Evolutionary conservation across 805 yeast genomes (phyloP), one percentile per base, ranked within the genome.

Genomic region (Candida dendrica): DNA sequence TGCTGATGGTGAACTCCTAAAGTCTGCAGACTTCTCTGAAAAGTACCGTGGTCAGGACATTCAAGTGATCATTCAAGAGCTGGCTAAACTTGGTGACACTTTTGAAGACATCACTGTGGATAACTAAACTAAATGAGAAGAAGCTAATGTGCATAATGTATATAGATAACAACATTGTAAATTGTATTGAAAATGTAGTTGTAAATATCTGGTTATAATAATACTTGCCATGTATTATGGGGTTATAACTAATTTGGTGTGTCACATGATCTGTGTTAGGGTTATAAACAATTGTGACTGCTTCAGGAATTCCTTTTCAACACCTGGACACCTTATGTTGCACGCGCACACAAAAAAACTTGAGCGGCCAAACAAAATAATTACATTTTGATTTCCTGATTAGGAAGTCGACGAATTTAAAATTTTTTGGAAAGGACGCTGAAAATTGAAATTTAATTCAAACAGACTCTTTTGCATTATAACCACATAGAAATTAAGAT

Each of bases 11-110:
- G 71, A 69, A 39, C 60, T 60, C 1, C 47, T 79, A 10, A 61
- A 66, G 14, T 75, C 71, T 58, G 71, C 65, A 38, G 60, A 68
- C 38, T 84, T 81, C 72, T 71, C 64, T 63, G 72, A 50, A 68
- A 62, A 42, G 57, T 69, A 49, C 53, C 73, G 29, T 17, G 17
- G 15, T n/a, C 13, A n/a, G 10, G 10, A 13, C 20, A 67, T 71
- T 37, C 69, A 65, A 39, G 76, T 77, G 45, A 58, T 84, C 29
- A 63, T 81, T 34, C 56, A 63, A 34, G 66, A 69, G 50, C 69
- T 83, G 50, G 77, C 55, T 16, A 29, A 41, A 11, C 48, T 41
- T 37, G 29, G 24, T 4, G 11, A 24, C 13, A 22, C 15, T 19
- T 34, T 34, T 22, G 27, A 34, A 34, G 27, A 18, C 9, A 13